Conservation (phyloP, 305 asterid species). For the Fraxinus sp. region DNA sequence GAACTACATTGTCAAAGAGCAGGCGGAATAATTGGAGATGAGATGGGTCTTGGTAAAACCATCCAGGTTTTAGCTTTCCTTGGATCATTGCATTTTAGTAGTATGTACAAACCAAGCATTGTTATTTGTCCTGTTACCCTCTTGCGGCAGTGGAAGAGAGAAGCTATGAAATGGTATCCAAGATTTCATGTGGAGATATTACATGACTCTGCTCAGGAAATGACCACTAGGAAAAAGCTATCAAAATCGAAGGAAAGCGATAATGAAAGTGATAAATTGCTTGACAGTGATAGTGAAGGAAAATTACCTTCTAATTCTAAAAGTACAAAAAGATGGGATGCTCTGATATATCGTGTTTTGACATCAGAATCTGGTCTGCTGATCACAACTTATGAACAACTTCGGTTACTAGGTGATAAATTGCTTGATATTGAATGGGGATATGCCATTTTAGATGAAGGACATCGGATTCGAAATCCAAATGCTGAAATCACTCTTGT, state of each 20-base stretch:
- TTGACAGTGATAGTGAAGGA: constrained; percentile 56
- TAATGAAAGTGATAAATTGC: constrained; percentile 57
- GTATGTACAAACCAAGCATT: constrained; percentile 88
- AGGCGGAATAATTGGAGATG: constrained; percentile 98
- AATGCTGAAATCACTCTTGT: constrained; percentile 92
- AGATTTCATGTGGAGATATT: constrained; percentile 74
- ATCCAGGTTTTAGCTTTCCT: constrained; percentile 82
- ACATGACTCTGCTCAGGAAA: constrained; percentile 82
- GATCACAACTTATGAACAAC: constrained; percentile 94
- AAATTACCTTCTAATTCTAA: constrained; percentile 35
- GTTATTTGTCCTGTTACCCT: constrained; percentile 91
- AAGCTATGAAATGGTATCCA: constrained; percentile 86
- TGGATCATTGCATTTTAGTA: constrained; percentile 87
- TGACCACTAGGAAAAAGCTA: constrained; percentile 47
- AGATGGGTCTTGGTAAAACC: constrained; percentile 99
- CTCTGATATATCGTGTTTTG: constrained; percentile 70
- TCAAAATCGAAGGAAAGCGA: constrained; percentile 57
- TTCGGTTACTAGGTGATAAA: constrained; percentile 71
- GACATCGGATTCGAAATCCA: constrained; percentile 96
- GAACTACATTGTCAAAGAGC: constrained; percentile 96
- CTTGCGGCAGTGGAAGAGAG: constrained; percentile 89
- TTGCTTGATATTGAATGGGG: constrained; percentile 94
- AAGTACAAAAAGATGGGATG: constrained; percentile 66
- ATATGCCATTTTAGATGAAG: constrained; percentile 91
- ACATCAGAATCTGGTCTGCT: constrained; percentile 80